A percentile compares a stretch with the other conserved stretches of the same genome.
Evolutionary conservation across 2,329 filamentous ascomycete genomes (phyloP).

Genomic region (Trichophyton mentagrophytes): DNA sequence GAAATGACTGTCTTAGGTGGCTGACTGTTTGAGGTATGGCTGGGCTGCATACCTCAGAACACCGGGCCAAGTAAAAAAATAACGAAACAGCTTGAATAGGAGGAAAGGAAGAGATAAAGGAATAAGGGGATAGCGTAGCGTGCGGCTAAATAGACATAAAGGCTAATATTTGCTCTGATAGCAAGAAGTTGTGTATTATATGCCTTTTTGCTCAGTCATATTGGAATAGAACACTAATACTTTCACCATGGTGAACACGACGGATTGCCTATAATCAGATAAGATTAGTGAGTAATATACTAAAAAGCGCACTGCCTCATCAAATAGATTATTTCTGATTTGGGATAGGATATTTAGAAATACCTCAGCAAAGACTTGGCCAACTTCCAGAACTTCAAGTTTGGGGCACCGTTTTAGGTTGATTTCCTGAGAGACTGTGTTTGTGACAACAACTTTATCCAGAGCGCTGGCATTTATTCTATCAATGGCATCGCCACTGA

Average conservation of each 20-base stretch:
- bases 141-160: not conserved
- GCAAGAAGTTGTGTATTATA: not conserved
- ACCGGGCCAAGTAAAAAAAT: not conserved
- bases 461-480: slow-evolving; percentile 86
- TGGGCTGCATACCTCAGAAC: not conserved
- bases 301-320: slow-evolving; percentile 10
- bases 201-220: slow-evolving; percentile 45
- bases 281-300: not conserved
- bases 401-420: slow-evolving; percentile 69
- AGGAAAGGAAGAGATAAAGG: not conserved
- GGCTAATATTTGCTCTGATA: not conserved
- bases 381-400: slow-evolving; percentile 82
- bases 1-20: not conserved
- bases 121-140: not conserved
- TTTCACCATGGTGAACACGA: slow-evolving; percentile 92
- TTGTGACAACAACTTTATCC: slow-evolving; percentile 90
- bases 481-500: slow-evolving; percentile 88
- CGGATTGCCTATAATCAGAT: slow-evolving; percentile 57
- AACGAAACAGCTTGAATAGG: not conserved
- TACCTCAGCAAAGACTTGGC: slow-evolving; percentile 77
- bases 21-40: not conserved
- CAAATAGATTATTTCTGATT: not conserved
- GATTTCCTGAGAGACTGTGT: slow-evolving; percentile 80
- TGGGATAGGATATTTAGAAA: slow-evolving; percentile 12
- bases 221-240: slow-evolving; percentile 89